Conservation (phyloP, 768 basidiomycete genomes). For the Tricholoma saponaceum region DNA sequence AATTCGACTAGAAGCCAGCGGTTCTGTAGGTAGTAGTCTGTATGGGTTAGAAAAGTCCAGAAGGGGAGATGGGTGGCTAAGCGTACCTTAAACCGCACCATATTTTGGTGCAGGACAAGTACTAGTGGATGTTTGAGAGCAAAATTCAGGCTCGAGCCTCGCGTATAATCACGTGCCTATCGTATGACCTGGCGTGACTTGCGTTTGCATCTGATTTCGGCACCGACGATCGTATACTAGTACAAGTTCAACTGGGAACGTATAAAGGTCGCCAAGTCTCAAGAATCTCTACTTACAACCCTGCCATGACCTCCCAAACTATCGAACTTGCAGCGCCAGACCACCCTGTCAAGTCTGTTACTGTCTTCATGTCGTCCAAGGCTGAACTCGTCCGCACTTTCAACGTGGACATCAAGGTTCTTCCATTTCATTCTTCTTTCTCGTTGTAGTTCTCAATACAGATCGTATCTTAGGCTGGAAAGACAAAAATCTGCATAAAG, state of each 20-base stretch:
- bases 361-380: constrained; percentile 51
- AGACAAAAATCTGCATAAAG: constrained; percentile 46
- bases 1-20: constrained; percentile 89
- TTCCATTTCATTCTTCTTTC: constrained; percentile 4
- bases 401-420: constrained; percentile 45
- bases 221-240: no score
- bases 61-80: no score
- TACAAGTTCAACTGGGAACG: no score
- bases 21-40: constrained; percentile 49
- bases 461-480: constrained; percentile 37
- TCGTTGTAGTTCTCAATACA: not conserved
- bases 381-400: constrained; percentile 56
- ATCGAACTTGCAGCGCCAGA: constrained; percentile 30
- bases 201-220: no score
- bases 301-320: not conserved
- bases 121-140: no score
- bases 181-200: no score
- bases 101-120: no score
- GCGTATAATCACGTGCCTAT: no score
- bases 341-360: constrained; percentile 48
- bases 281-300: not conserved
- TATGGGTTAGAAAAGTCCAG: no score
- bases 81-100: no score
- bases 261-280: no score
- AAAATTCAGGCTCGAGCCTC: no score